These are phyloP conservation scores for Pseudocercospora fijiensis DNA, from an alignment of 2,329 filamentous ascomycete genomes.

Conservation along the genomic window DNA sequence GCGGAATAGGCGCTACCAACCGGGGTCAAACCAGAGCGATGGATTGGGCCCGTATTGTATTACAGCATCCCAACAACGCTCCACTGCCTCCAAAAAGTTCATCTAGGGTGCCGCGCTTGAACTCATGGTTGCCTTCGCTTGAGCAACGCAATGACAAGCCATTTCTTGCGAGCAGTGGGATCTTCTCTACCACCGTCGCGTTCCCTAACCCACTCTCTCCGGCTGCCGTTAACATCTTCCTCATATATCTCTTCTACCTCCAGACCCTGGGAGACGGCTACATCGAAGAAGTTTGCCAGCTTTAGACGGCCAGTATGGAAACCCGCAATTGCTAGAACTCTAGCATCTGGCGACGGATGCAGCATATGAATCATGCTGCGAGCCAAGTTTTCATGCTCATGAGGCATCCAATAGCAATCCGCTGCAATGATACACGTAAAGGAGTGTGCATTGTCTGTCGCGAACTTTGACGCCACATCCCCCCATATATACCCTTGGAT, in stretches of 20 bases:
- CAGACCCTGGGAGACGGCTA: slow-evolving; percentile 53
- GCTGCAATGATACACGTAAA: slow-evolving; percentile 67
- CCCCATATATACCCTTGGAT: slow-evolving; percentile 68
- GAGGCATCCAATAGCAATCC: slow-evolving; percentile 74
- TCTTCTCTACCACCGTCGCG: slow-evolving; percentile 62
- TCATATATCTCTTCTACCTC: slow-evolving; percentile 67
- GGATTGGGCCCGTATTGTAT: neutral
- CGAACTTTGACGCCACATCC: slow-evolving; percentile 47
- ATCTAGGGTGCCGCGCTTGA: neutral
- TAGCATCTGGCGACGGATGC: slow-evolving; percentile 56
- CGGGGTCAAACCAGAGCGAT: neutral
- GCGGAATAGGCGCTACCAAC: neutral
- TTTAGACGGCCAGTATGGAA: slow-evolving; percentile 70
- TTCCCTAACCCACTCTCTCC: slow-evolving; percentile 59
- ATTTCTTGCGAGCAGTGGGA: slow-evolving; percentile 63
- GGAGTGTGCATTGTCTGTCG: slow-evolving; percentile 37
- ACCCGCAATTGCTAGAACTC: slow-evolving; percentile 65
- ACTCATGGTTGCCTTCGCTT: slow-evolving; percentile 11
- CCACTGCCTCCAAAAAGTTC: neutral
- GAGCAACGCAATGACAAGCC: slow-evolving; percentile 58
- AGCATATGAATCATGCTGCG: slow-evolving; percentile 61
- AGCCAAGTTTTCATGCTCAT: slow-evolving; percentile 67
- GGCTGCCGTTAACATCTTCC: slow-evolving; percentile 63
- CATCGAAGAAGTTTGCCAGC: slow-evolving; percentile 65
- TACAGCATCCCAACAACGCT: neutral